Percentiles rank a stretch among this genome's conserved stretches.
phyloP scores from a whole-genome alignment of 2,329 filamentous ascomycete species.

The Monosporascus sp. region DNA sequence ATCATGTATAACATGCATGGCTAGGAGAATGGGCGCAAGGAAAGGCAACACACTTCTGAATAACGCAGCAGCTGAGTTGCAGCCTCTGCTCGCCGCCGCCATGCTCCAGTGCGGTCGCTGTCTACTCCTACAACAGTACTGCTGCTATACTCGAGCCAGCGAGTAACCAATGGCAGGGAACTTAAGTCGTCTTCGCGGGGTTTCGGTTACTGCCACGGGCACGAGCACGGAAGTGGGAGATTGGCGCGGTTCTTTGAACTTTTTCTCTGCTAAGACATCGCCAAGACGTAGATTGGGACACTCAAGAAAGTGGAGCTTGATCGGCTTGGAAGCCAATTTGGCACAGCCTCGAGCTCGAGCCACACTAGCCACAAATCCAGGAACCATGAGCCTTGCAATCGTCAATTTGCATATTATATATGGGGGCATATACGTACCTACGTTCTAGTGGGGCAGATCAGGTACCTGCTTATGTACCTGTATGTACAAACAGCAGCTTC shows the following conservation, averaged over 20 bases:
- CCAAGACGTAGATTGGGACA: not conserved
- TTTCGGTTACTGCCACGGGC: not conserved
- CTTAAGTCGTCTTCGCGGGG: not conserved
- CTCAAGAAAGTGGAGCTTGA: too few relatives aligned
- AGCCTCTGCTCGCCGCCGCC: slow-evolving; percentile 54
- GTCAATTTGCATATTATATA: too few relatives aligned
- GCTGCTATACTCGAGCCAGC: not conserved
- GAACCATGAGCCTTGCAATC: too few relatives aligned
- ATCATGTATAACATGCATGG: slow-evolving; percentile 3
- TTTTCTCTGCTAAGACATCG: not conserved
- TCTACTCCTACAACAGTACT: slow-evolving; percentile 7
- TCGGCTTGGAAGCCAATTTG: too few relatives aligned
- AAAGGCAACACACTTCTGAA: slow-evolving; percentile 41
- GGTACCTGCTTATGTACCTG: too few relatives aligned
- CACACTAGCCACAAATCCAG: too few relatives aligned
- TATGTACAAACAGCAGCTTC: too few relatives aligned
- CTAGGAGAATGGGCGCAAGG: not conserved
- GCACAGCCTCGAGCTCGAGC: too few relatives aligned
- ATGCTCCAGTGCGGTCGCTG: slow-evolving; percentile 29
- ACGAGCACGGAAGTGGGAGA: not conserved
- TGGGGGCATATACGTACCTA: not conserved
- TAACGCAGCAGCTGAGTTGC: slow-evolving; percentile 42
- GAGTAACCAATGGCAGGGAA: not conserved
- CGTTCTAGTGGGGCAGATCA: too few relatives aligned
- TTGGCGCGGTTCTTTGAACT: not conserved